Percentiles rank a stretch among this genome's conserved stretches.
Evolutionary conservation across 345 rosid genomes (phyloP).

Genomic region (Melaleuca quinquenervia): DNA sequence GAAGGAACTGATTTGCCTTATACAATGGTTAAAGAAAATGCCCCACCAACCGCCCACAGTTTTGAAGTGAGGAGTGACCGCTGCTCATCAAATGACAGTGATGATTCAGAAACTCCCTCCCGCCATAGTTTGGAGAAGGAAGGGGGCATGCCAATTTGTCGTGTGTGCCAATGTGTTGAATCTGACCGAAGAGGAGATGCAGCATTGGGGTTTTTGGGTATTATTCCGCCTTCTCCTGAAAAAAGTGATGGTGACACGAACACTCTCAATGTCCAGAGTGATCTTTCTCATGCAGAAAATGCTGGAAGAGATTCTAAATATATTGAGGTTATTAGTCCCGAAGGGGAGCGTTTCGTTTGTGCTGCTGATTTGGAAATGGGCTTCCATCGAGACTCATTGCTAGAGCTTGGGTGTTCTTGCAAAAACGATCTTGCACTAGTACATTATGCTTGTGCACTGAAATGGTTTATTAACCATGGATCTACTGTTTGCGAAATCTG

Average conservation of each 20-base stretch:
- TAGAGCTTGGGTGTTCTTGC: slow-evolving; percentile 93
- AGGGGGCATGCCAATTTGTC: slow-evolving; percentile 57
- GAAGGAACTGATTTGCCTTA: neutral
- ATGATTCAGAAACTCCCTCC: slow-evolving; percentile 23
- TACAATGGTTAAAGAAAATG: slow-evolving; percentile 60
- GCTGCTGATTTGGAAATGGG: slow-evolving; percentile 72
- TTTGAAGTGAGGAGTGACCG: slow-evolving; percentile 17
- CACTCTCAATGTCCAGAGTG: slow-evolving; percentile 18
- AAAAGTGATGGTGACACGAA: slow-evolving; percentile 26
- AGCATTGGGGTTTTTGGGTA: slow-evolving; percentile 67
- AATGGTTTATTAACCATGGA: slow-evolving; percentile 96
- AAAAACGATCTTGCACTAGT: slow-evolving; percentile 84
- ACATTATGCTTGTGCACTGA: slow-evolving; percentile 89
- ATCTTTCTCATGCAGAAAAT: slow-evolving; percentile 13
- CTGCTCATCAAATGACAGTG: slow-evolving; percentile 23
- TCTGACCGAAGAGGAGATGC: slow-evolving; percentile 81
- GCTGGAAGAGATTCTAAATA: slow-evolving; percentile 30
- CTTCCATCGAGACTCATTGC: slow-evolving; percentile 31
- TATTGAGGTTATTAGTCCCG: slow-evolving; percentile 60
- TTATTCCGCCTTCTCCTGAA: slow-evolving; percentile 38
- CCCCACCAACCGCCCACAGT: slow-evolving; percentile 22
- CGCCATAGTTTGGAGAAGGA: slow-evolving; percentile 63
- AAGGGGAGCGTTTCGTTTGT: slow-evolving; percentile 73
- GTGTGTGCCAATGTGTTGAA: slow-evolving; percentile 93
- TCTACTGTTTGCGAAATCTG: slow-evolving; percentile 92